Percentiles rank a stretch among this genome's conserved stretches.
Conservation (phyloP, 371 early-diverging fungal genomes). For the Dipsacomyces acuminosporus region DNA sequence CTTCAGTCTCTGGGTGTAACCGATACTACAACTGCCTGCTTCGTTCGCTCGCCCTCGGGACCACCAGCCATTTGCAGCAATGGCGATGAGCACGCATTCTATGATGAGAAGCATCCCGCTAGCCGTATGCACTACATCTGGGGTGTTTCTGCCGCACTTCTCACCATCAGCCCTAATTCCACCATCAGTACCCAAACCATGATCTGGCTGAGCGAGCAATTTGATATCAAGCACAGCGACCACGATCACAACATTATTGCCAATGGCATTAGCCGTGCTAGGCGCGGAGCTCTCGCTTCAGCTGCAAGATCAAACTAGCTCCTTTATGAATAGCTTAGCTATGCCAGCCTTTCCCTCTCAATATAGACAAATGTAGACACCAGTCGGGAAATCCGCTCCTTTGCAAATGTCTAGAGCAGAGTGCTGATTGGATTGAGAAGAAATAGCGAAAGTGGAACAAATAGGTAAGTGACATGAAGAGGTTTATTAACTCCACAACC, state of each 20-base stretch:
- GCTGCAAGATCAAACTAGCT: too few relatives aligned
- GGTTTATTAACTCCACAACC: too few relatives aligned
- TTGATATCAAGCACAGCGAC: neutral
- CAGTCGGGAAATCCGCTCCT: too few relatives aligned
- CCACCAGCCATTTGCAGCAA: slow-evolving; percentile 2
- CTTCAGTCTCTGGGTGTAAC: slow-evolving; percentile 1
- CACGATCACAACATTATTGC: neutral
- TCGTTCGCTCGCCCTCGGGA: neutral
- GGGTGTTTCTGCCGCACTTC: neutral
- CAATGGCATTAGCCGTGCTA: too few relatives aligned
- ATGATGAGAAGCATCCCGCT: slow-evolving; percentile 9
- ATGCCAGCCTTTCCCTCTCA: too few relatives aligned
- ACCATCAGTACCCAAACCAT: neutral
- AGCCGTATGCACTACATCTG: slow-evolving; percentile 8
- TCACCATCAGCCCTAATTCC: neutral
- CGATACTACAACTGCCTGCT: slow-evolving; percentile 3
- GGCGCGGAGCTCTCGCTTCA: too few relatives aligned
- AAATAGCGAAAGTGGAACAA: too few relatives aligned
- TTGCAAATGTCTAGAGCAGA: too few relatives aligned
- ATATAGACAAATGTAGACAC: too few relatives aligned
- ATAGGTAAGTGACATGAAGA: too few relatives aligned
- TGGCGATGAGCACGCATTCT: slow-evolving; percentile 9
- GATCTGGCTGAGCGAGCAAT: neutral
- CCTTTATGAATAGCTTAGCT: too few relatives aligned
- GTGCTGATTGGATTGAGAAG: too few relatives aligned